Conservation (phyloP, 2,329 filamentous ascomycete genomes). For the Fusarium temperatum region DNA sequence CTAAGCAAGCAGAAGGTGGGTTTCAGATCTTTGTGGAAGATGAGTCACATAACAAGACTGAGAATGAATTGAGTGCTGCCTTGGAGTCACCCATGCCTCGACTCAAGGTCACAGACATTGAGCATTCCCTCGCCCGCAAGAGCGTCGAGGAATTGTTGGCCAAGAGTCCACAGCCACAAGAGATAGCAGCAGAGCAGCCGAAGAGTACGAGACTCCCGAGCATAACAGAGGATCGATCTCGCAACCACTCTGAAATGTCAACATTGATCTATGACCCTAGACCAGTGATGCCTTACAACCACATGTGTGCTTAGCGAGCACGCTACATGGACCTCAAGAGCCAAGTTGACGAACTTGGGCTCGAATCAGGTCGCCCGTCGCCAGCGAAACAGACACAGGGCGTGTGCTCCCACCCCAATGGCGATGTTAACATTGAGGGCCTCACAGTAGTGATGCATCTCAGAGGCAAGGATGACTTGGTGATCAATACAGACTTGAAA, state of each 20-base stretch:
- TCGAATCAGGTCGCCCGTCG: constrained; percentile 46
- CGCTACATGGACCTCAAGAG: constrained; percentile 52
- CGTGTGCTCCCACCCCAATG: constrained; percentile 40
- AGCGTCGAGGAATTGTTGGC: constrained; percentile 28
- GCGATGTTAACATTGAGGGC: constrained; percentile 56
- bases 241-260: constrained; percentile 11
- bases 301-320: constrained; percentile 55
- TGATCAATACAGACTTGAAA: constrained; percentile 60
- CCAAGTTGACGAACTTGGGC: constrained; percentile 54
- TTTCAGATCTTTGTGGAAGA: constrained; percentile 1
- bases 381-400: constrained; percentile 24
- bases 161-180: constrained; percentile 6
- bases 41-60: not conserved
- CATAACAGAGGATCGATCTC: constrained; percentile 6
- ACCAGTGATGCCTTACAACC: constrained; percentile 50
- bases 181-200: not conserved
- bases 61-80: not conserved
- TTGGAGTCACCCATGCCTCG: constrained; percentile 24
- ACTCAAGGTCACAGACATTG: constrained; percentile 42
- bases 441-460: constrained; percentile 62
- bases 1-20: not conserved
- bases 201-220: not conserved
- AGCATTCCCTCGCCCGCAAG: constrained; percentile 40
- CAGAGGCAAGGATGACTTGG: constrained; percentile 59
- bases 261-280: constrained; percentile 45